Evolutionary conservation across 2,329 filamentous ascomycete genomes (phyloP), one percentile per base, ranked within the genome.

Genomic region (Fusarium sororula): DNA sequence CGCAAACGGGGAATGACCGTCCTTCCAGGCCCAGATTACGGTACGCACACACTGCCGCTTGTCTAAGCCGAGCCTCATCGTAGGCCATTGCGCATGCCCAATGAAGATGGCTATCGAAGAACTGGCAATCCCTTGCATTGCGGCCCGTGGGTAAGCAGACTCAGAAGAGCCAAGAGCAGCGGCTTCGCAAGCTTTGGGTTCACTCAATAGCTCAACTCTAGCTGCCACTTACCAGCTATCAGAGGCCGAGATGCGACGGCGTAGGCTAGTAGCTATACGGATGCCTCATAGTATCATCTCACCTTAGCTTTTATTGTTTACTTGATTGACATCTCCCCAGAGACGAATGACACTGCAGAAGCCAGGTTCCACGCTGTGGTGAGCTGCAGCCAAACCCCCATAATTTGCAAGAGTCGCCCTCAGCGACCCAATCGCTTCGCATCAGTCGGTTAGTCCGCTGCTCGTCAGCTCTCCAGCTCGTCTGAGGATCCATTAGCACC

Each of bases 401-500:
- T 73, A 78, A 75, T 71, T 78, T 78, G 66, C 70, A 59, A 67
- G 70, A 76, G 68, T 71, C 39, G 63, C 63, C 59, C 62, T 35
- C 63, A 54, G 63, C 66, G 54, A 66, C 59, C 77, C 75, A 79
- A 79, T 79, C 66, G 73, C 73, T 57, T 70, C 39, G 32, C 74
- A 67, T 74, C 72, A 51, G 37, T 58, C 53, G 54, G 62, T 55
- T 73, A 72, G 72, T 72, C 73, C 58, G 54, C 66, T 69, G 70
- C 65, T 63, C 68, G 59, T 75, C 77, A 79, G 77, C 65, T 65
- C 53, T 63, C 63, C 58, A 65, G 47, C 76, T 74, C 63, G 69
- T 63, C 56, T 66, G 65, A 57, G 48, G 55, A 53, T 64, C 68
- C 48, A 66, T 70, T 63, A 59, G 58, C 67, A 53, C 35, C 51